These are phyloP conservation scores for Dendrobium officinale DNA, from an alignment of 106 monocot species.

Conservation along the genomic window DNA sequence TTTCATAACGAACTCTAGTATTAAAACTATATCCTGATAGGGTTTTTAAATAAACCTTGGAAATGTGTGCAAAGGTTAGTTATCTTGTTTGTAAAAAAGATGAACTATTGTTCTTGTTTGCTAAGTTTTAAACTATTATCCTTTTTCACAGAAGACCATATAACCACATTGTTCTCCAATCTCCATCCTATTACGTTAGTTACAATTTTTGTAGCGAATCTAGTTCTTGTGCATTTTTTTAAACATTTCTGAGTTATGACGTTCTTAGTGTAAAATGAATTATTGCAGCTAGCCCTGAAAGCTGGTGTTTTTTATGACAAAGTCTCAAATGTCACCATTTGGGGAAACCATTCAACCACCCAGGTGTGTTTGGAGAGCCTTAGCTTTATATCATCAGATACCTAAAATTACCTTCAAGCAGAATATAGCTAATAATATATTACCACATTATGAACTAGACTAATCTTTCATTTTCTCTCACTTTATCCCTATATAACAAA, in stretches of 20 bases:
- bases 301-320: conserved; percentile 98
- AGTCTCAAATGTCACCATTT: conserved; percentile 96
- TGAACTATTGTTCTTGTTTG: neutral
- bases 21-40: neutral
- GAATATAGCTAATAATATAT: neutral
- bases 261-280: neutral
- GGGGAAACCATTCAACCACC: conserved; percentile 99
- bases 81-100: neutral
- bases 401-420: neutral
- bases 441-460: neutral
- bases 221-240: neutral
- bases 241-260: conserved; percentile 7
- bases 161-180: no score
- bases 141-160: no score
- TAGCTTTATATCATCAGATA: conserved; percentile 5
- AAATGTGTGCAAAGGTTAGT: neutral
- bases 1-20: neutral
- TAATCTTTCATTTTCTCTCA: neutral
- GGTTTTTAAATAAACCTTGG: neutral
- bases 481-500: neutral
- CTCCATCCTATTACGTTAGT: neutral
- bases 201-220: neutral
- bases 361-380: conserved; percentile 42
- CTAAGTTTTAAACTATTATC: neutral
- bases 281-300: conserved; percentile 74